These are phyloP conservation scores for Ganoderma lingzhi DNA, from an alignment of 1,284 basidiomycete genomes.

Conservation along the genomic window DNA sequence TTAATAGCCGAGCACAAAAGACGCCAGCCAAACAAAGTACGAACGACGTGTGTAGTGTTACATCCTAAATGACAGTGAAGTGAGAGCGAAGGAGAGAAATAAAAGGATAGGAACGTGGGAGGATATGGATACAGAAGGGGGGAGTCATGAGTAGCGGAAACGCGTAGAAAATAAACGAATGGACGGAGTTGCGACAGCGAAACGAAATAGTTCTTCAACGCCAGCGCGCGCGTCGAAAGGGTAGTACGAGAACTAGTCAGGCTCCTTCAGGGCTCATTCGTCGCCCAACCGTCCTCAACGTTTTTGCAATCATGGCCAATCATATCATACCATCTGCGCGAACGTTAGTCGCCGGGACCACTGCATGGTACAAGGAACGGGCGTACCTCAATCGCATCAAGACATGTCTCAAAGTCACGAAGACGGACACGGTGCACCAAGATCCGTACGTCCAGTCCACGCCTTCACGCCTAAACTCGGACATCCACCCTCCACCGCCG, in stretches of 20 bases:
- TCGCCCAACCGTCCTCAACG: background rate
- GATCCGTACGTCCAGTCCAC: background rate
- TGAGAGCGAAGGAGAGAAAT: background rate
- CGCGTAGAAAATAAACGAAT: background rate
- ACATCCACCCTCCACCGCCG: background rate
- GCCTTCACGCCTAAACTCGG: background rate
- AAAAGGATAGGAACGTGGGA: background rate
- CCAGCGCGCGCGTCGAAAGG: background rate
- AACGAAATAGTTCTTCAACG: background rate
- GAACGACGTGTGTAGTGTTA: background rate
- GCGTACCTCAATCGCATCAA: background rate
- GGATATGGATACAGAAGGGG: background rate
- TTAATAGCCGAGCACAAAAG: background rate
- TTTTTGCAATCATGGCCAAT: background rate
- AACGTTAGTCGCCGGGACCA: background rate
- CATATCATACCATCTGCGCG: background rate
- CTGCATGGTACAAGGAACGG: background rate
- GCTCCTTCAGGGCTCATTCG: background rate
- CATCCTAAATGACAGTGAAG: background rate
- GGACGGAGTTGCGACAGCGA: background rate
- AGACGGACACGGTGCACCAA: background rate
- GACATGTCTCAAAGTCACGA: background rate
- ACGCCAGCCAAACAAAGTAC: background rate
- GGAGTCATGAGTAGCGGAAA: background rate
- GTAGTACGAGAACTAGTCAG: background rate